Evolutionary conservation across 768 basidiomycete genomes (phyloP).

Genomic region (Termitomyces sp.): DNA sequence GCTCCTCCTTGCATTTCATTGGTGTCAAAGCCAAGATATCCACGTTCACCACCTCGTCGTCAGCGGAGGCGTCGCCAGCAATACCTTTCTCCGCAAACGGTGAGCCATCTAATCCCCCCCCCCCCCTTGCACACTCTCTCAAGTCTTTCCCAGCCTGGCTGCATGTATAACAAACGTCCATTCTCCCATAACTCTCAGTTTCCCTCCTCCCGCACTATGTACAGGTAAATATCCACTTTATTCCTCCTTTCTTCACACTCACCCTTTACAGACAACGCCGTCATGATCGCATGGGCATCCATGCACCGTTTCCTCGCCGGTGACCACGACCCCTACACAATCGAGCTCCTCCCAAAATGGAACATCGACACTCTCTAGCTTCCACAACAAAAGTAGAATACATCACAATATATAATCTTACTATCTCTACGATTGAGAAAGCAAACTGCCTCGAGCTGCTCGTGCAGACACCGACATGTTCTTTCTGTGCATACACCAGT

Average conservation of each 20-base stretch:
- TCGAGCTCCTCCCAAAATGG: slow-evolving; percentile 72
- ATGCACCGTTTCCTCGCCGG: slow-evolving; percentile 71
- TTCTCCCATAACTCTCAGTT: slow-evolving; percentile 44
- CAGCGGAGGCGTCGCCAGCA: slow-evolving; percentile 94
- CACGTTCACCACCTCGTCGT: slow-evolving; percentile 62
- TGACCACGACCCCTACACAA: slow-evolving; percentile 58
- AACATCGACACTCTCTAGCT: slow-evolving; percentile 57
- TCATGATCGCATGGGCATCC: slow-evolving; percentile 94
- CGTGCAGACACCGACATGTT: background rate
- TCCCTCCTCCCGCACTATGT: slow-evolving; percentile 77
- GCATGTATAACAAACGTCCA: slow-evolving; percentile 22
- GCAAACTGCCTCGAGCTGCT: background rate
- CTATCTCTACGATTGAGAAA: no score
- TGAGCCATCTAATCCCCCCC: slow-evolving; percentile 23
- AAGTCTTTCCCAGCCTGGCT: slow-evolving; percentile 23
- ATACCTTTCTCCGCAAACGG: slow-evolving; percentile 64
- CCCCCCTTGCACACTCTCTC: background rate
- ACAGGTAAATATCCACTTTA: slow-evolving; percentile 50
- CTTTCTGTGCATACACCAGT: background rate
- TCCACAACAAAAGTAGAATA: background rate
- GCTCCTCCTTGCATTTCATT: slow-evolving; percentile 48
- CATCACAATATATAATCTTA: no score
- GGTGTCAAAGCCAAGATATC: slow-evolving; percentile 40
- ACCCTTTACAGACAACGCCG: slow-evolving; percentile 75
- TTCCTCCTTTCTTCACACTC: background rate